phyloP scores from a whole-genome alignment of 2,329 filamentous ascomycete species.

The Decorospora gaudefroyi region DNA sequence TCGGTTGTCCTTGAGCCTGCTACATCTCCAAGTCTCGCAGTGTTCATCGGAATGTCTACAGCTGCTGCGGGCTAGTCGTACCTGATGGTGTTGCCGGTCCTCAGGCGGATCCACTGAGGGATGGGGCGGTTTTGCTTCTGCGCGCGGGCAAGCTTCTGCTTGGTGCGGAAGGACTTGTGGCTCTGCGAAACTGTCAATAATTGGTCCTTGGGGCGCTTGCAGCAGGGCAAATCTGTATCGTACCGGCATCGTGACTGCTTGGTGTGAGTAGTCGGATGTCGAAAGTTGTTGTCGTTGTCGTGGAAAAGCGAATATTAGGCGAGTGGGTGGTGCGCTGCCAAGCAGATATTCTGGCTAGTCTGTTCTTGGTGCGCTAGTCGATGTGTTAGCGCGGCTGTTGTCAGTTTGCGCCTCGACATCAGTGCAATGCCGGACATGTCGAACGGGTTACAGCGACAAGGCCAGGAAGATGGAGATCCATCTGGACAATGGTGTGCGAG shows the following conservation, averaged over 20 bases:
- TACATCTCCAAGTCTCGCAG: background rate
- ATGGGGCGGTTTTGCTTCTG: slow-evolving; percentile 99
- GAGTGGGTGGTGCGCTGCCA: slow-evolving; percentile 14
- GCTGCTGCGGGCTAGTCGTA: slow-evolving; percentile 59
- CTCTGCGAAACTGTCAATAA: slow-evolving; percentile 62
- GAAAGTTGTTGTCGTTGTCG: slow-evolving; percentile 37
- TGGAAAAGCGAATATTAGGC: slow-evolving; percentile 15
- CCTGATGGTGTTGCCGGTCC: slow-evolving; percentile 99
- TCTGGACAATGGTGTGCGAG: no score
- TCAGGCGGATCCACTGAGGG: slow-evolving; percentile 98
- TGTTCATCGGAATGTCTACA: slow-evolving; percentile 4
- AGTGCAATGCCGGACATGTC: no score
- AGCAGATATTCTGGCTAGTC: slow-evolving; percentile 3
- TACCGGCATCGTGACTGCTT: slow-evolving; percentile 50
- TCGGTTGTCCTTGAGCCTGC: slow-evolving; percentile 4
- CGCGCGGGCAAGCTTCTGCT: slow-evolving; percentile 99
- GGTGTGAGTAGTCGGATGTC: slow-evolving; percentile 42
- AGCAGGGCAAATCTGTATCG: slow-evolving; percentile 18
- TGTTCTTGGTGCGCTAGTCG: background rate
- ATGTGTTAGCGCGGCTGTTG: background rate
- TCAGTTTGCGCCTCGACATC: no score
- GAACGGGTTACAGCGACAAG: no score
- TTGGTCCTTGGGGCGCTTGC: background rate
- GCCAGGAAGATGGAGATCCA: no score
- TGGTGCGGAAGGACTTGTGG: slow-evolving; percentile 99